Conservation (phyloP, 371 early-diverging fungal genomes). For the Mucor indicus region DNA sequence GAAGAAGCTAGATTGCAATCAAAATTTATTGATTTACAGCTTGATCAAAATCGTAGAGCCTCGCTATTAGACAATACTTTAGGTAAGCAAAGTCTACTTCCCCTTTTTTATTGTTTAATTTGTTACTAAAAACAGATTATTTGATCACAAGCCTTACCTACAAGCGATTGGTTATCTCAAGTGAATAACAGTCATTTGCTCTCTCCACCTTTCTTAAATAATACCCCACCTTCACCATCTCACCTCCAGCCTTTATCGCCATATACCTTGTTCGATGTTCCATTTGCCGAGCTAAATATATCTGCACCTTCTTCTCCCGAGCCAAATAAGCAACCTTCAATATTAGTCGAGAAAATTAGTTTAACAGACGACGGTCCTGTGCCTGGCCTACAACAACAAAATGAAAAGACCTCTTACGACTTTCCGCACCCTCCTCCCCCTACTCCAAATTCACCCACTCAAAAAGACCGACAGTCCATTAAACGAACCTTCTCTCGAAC, state of each 20-base stretch:
- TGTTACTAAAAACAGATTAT: too few species aligned
- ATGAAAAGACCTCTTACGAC: too few species aligned
- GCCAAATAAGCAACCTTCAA: constrained; percentile 9
- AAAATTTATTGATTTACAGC: constrained; percentile 42
- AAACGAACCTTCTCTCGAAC: constrained; percentile 35
- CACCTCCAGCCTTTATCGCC: constrained; percentile 31
- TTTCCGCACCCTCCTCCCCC: constrained; percentile 14
- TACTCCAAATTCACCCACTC: background rate
- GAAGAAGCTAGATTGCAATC: constrained; percentile 42
- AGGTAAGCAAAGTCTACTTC: background rate
- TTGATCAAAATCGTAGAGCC: constrained; percentile 27
- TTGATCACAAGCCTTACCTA: too few species aligned
- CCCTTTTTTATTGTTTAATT: too few species aligned
- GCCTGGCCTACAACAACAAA: too few species aligned
- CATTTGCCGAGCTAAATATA: constrained; percentile 39
- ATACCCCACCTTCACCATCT: constrained; percentile 39
- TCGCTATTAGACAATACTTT: constrained; percentile 30
- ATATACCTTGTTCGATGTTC: constrained; percentile 36
- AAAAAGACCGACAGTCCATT: constrained; percentile 13
- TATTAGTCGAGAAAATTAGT: constrained; percentile 6
- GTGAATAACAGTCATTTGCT: constrained; percentile 21
- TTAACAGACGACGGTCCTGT: constrained; percentile 1
- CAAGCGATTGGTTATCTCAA: constrained; percentile 17
- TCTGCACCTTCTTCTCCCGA: constrained; percentile 38
- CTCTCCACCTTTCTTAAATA: constrained; percentile 28